Conservation (phyloP, 495 filamentous ascomycete species). For the Podospora comata region DNA sequence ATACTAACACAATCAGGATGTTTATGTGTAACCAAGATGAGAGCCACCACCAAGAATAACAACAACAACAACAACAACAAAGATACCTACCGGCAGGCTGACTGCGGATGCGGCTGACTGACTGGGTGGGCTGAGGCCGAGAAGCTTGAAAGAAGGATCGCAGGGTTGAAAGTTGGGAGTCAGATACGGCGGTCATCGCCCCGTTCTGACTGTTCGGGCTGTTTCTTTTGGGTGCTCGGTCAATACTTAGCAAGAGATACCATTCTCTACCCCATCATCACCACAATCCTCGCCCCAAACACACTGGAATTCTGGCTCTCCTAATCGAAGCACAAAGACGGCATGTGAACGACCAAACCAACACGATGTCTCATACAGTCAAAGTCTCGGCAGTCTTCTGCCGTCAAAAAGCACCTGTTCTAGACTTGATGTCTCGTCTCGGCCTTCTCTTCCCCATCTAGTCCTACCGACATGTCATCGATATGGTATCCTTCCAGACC, state of each 20-base stretch:
- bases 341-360: not conserved
- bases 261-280: not conserved
- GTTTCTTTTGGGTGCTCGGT: not conserved
- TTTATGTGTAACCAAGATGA: not conserved
- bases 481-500: not conserved
- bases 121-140: not conserved
- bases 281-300: not conserved
- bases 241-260: not conserved
- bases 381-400: not conserved
- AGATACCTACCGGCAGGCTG: not conserved
- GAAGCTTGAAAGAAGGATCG: not conserved
- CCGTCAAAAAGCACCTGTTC: not conserved
- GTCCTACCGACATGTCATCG: not conserved
- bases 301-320: not conserved
- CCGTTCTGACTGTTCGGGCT: not conserved
- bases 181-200: not conserved
- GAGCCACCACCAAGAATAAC: not conserved
- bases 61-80: not conserved
- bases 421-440: not conserved
- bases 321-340: not conserved
- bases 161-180: not conserved
- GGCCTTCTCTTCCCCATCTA: not conserved
- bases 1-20: not conserved
- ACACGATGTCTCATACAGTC: not conserved
- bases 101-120: slow-evolving; percentile 4